Conservation (phyloP, 2,329 filamentous ascomycete species). For the Alternaria sp. region DNA sequence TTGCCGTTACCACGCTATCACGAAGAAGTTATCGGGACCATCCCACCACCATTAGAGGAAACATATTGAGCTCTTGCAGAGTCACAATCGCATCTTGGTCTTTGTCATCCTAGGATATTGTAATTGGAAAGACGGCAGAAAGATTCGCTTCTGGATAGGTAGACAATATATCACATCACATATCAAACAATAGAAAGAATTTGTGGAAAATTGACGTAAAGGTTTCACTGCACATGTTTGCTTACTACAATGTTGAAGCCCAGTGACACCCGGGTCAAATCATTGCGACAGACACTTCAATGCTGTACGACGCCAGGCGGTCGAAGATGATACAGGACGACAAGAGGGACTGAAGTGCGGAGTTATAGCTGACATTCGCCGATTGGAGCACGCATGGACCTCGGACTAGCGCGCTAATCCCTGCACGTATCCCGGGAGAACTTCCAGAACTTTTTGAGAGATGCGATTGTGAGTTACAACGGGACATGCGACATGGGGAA, state of each 20-base stretch:
- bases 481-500: constrained; percentile 39
- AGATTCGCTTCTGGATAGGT: not conserved
- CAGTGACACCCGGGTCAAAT: no score
- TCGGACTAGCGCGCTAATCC: constrained; percentile 20
- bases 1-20: not conserved
- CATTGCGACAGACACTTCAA: no score
- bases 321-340: not conserved
- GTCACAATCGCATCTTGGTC: constrained; percentile 1
- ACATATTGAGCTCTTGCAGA: constrained; percentile 1
- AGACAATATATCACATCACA: not conserved
- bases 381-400: constrained; percentile 5
- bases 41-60: not conserved
- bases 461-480: constrained; percentile 14
- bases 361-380: constrained; percentile 13
- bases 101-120: constrained; percentile 9
- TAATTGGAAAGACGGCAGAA: constrained; percentile 3
- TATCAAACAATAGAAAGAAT: not conserved
- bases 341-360: not conserved
- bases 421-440: constrained; percentile 26
- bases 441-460: constrained; percentile 28
- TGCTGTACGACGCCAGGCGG: no score
- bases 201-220: not conserved
- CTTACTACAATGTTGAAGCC: not conserved
- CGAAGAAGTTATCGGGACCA: not conserved
- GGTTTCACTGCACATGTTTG: not conserved